Evolutionary conservation across 2,329 filamentous ascomycete species (phyloP).

Genomic region (Monilinia polystroma): DNA sequence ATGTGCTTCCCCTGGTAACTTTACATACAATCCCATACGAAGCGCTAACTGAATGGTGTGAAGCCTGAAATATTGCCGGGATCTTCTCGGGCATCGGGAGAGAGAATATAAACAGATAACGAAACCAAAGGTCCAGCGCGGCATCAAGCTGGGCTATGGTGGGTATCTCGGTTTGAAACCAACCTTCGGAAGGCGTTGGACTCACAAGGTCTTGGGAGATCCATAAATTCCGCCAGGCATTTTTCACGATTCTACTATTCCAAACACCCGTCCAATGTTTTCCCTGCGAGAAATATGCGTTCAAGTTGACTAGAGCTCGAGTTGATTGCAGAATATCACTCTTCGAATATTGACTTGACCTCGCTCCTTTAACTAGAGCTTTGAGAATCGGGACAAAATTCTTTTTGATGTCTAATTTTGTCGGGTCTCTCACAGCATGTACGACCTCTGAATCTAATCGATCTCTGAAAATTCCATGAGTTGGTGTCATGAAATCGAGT

Average conservation of each 20-base stretch:
- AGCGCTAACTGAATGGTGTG: constrained; percentile 60
- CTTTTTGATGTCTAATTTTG: constrained; percentile 47
- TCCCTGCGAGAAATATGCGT: constrained; percentile 41
- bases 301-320: constrained; percentile 34
- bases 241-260: constrained; percentile 48
- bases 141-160: constrained; percentile 48
- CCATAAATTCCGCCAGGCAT: constrained; percentile 48
- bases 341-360: constrained; percentile 47
- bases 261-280: constrained; percentile 49
- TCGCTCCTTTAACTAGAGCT: constrained; percentile 50
- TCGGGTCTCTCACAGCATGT: constrained; percentile 44
- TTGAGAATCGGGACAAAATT: constrained; percentile 55
- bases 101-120: constrained; percentile 49
- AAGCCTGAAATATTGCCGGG: constrained; percentile 61
- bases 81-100: constrained; percentile 45
- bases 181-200: constrained; percentile 44
- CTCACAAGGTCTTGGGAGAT: constrained; percentile 46
- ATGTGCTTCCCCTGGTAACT: constrained; percentile 57
- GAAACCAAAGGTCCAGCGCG: constrained; percentile 48
- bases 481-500: constrained; percentile 50
- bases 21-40: constrained; percentile 63
- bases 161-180: constrained; percentile 48
- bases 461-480: constrained; percentile 50
- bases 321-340: constrained; percentile 46
- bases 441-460: constrained; percentile 51